Base-by-base conservation (phyloP, 345 rosid genomes). In the Rhodamnia rubescens region DNA sequence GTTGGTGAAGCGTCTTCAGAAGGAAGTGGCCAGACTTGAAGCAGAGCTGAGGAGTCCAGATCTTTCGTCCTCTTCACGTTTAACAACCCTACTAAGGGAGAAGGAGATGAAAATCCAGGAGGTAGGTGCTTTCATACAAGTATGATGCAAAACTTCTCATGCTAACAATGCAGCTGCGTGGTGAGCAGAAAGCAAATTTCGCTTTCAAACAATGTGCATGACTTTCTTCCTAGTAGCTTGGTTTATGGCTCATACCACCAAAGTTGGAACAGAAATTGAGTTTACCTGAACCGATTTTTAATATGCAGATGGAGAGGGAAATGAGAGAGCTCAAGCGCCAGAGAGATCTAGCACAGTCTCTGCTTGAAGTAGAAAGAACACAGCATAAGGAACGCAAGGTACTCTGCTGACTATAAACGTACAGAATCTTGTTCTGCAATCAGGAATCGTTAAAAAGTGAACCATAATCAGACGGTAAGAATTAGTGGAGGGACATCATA, bases 21-120 rank as follows among this genome's bases (percentile, higher is more conserved):
- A 94, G 88, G 97, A 96, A 92, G 97, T 96, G 83, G 99, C 98
- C 80, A 94, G 98, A 89, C 98, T 96, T 83, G 99, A 94, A 89
- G 95, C 98, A 87, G 96, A 92, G 90, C 91, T 96, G 84, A 92
- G 89, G 90, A 94, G 93, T 88, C 99, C 99, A 51, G 96, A 92
- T 88, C 82, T 93, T 58, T 90, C 92, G 81, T 91, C 97, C 53
- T 90, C 92, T 84, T 90, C 96, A 59, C 89, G 88, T 89, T 89
- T 96, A 53, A 93, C 90, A 57, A 91, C 93, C 53, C 88, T 95
- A 83, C 85, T 95, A 85, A 53, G 89, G 82, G 93, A 95, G 89
- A 96, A 93, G 92, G 95, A 95, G 59, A 59, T 89, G 91, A 94
- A 92, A 92, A 96, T 95, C 86, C 92, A 91, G 86, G 90, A 94